A percentile compares a stretch with the other conserved stretches of the same genome.
Evolutionary conservation across 2,329 filamentous ascomycete genomes (phyloP).

Genomic region (Fusarium subtropicale): DNA sequence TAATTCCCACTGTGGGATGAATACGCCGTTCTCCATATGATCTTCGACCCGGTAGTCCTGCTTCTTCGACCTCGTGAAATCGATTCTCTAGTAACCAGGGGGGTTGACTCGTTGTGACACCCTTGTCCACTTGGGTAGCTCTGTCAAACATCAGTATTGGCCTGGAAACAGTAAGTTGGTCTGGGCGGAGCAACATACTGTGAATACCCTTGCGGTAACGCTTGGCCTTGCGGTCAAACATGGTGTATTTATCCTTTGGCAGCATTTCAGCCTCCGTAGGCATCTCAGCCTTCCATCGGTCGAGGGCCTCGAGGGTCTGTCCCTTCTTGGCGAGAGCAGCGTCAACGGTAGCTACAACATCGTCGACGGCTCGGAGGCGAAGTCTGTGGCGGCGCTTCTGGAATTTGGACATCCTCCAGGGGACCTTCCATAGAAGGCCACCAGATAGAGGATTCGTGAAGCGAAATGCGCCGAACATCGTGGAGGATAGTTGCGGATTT

Average conservation of each 20-base stretch:
- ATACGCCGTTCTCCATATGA: slow-evolving; percentile 41
- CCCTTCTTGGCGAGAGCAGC: slow-evolving; percentile 80
- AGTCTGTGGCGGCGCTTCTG: slow-evolving; percentile 90
- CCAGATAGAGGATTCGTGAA: slow-evolving; percentile 79
- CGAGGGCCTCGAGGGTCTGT: slow-evolving; percentile 78
- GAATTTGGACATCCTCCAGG: slow-evolving; percentile 92
- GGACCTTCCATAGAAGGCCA: slow-evolving; percentile 95
- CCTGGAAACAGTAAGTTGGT: not conserved
- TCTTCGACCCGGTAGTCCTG: slow-evolving; percentile 21
- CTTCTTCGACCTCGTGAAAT: slow-evolving; percentile 18
- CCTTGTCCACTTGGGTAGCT: slow-evolving; percentile 92
- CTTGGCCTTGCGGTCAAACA: slow-evolving; percentile 97
- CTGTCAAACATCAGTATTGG: slow-evolving; percentile 57
- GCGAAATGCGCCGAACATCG: slow-evolving; percentile 88
- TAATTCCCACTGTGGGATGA: slow-evolving; percentile 37
- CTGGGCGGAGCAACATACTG: slow-evolving; percentile 70
- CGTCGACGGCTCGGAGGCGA: slow-evolving; percentile 86
- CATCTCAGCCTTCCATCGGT: slow-evolving; percentile 96
- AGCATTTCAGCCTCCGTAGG: slow-evolving; percentile 95
- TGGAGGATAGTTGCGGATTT: slow-evolving; percentile 43
- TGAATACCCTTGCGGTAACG: slow-evolving; percentile 97
- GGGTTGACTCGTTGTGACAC: slow-evolving; percentile 94
- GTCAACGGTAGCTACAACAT: slow-evolving; percentile 85
- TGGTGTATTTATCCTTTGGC: slow-evolving; percentile 95
- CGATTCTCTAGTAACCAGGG: slow-evolving; percentile 81